A percentile compares a stretch with the other conserved stretches of the same genome.
These are phyloP conservation scores for Leccinum variicolor DNA, from an alignment of 768 basidiomycete species.

Conservation along the genomic window DNA sequence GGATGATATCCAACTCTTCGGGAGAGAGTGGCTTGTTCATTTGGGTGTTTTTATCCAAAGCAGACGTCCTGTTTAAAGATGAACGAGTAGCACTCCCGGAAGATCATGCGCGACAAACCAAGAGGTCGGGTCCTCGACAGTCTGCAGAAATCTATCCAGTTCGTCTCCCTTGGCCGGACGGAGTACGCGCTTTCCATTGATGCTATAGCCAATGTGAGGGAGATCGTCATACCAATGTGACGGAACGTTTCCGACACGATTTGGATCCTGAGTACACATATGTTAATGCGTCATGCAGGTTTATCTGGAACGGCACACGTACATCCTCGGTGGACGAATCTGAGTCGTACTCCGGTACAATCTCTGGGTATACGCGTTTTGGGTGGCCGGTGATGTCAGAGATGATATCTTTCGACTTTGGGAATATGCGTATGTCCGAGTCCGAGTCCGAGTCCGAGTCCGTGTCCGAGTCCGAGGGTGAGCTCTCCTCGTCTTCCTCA, in stretches of 20 bases:
- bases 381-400: slow-evolving; percentile 83
- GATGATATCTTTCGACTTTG: slow-evolving; percentile 63
- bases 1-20: slow-evolving; percentile 94
- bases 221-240: slow-evolving; percentile 99
- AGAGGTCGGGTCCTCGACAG: slow-evolving; percentile 85
- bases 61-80: slow-evolving; percentile 66
- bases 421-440: slow-evolving; percentile 53
- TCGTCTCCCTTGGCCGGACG: slow-evolving; percentile 95
- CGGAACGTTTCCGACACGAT: slow-evolving; percentile 91
- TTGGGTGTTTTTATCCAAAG: slow-evolving; percentile 85
- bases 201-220: slow-evolving; percentile 97
- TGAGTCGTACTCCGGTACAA: slow-evolving; percentile 87
- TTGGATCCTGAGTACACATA: slow-evolving; percentile 63
- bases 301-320: slow-evolving; percentile 27
- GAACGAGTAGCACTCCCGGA: neutral
- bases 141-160: slow-evolving; percentile 92
- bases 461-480: slow-evolving; percentile 18
- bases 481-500: slow-evolving; percentile 38
- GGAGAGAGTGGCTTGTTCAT: slow-evolving; percentile 81
- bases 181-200: slow-evolving; percentile 91
- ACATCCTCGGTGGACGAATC: slow-evolving; percentile 93
- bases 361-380: slow-evolving; percentile 82
- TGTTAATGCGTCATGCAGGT: neutral
- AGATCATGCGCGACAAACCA: slow-evolving; percentile 55
- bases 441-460: slow-evolving; percentile 37